A percentile compares a stretch with the other conserved stretches of the same genome.
Conservation (phyloP, 306 rosid species). For the Gillenia trifoliata region DNA sequence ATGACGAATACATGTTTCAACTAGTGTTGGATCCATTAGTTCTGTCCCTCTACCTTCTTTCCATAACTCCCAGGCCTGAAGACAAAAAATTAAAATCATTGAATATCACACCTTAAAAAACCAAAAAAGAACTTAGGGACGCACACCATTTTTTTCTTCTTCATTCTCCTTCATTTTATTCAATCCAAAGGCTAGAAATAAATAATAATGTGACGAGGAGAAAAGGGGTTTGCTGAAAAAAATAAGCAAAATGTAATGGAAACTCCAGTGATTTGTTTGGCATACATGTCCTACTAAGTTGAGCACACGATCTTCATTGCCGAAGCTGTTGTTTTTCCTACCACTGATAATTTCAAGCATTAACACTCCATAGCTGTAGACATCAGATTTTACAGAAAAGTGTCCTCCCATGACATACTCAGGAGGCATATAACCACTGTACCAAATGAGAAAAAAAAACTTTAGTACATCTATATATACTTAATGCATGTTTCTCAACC, state of each 20-base stretch:
- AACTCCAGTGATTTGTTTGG: background rate
- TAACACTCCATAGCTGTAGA: conserved; percentile 9
- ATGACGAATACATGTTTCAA: background rate
- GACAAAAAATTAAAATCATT: background rate
- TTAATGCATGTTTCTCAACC: background rate
- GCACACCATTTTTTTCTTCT: too few relatives aligned
- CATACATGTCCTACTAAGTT: background rate
- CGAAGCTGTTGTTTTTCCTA: conserved; percentile 7
- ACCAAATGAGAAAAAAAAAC: background rate
- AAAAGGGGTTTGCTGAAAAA: too few relatives aligned
- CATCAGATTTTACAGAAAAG: conserved; percentile 4
- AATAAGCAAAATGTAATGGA: too few relatives aligned
- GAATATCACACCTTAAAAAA: background rate
- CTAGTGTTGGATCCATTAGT: conserved; percentile 1
- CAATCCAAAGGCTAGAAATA: too few relatives aligned
- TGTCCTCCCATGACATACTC: background rate
- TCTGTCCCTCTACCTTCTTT: conserved; percentile 1
- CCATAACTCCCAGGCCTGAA: conserved; percentile 11
- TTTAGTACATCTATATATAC: background rate
- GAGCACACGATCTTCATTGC: background rate
- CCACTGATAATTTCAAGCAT: conserved; percentile 14
- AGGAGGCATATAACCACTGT: conserved; percentile 3
- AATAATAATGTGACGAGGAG: too few relatives aligned
- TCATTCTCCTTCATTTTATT: too few relatives aligned
- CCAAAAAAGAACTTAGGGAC: too few relatives aligned